Percentiles rank a stretch among this genome's conserved stretches.
Conservation (phyloP, 192 early-diverging fungal species). For the Mortierella claussenii region DNA sequence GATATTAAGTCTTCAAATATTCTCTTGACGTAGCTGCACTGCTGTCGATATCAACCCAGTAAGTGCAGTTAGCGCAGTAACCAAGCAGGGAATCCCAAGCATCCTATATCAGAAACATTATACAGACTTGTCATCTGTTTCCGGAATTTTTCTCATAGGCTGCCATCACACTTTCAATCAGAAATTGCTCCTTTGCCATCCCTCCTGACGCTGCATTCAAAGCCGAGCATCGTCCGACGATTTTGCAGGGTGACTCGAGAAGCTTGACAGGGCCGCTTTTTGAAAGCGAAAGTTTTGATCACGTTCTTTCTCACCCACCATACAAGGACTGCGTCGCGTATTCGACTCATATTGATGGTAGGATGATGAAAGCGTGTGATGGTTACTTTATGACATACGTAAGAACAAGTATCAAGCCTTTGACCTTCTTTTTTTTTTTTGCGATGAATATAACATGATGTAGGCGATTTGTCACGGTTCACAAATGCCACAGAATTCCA, state of each 20-base stretch:
- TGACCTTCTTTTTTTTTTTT: background rate
- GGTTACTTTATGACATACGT: too few species aligned
- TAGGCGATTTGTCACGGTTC: conserved; percentile 82
- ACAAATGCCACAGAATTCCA: conserved; percentile 81
- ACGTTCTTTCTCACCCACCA: conserved; percentile 92
- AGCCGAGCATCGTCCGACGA: conserved; percentile 83
- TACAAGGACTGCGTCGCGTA: conserved; percentile 94
- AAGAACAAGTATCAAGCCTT: too few species aligned
- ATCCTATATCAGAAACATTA: background rate
- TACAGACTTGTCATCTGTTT: background rate
- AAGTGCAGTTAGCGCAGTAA: conserved; percentile 23
- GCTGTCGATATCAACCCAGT: conserved; percentile 93
- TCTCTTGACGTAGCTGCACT: conserved; percentile 58
- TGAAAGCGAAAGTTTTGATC: conserved; percentile 81
- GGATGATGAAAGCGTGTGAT: too few species aligned
- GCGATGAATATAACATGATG: too few species aligned
- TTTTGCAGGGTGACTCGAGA: conserved; percentile 86
- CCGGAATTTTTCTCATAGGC: conserved; percentile 50
- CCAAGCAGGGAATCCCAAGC: too few species aligned
- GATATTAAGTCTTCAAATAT: background rate
- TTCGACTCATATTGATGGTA: conserved; percentile 83
- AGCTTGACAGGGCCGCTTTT: conserved; percentile 72
- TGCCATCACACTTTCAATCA: conserved; percentile 82
- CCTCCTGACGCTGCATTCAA: conserved; percentile 69
- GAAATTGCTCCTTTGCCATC: conserved; percentile 87